Percentiles rank a stretch among this genome's conserved stretches.
phyloP scores from a whole-genome alignment of 164 flowering plant species.

The Annona cherimola region DNA sequence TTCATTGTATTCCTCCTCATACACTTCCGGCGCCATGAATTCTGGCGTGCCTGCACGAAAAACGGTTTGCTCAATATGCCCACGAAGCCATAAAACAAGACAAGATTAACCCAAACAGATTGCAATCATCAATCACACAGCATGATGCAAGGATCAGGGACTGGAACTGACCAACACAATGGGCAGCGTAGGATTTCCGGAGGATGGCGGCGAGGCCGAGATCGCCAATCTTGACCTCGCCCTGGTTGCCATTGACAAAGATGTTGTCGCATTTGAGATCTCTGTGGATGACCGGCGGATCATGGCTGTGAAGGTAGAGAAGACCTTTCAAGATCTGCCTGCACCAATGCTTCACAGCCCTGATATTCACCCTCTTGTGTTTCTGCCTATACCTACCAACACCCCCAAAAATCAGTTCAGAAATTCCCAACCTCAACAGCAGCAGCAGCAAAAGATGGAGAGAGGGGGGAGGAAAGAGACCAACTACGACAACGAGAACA shows the following conservation, averaged over 20 bases:
- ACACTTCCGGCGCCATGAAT: conserved; percentile 99
- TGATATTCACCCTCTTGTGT: conserved; percentile 77
- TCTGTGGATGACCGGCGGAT: conserved; percentile 93
- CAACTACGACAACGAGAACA: conserved; percentile 6
- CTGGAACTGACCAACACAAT: conserved; percentile 75
- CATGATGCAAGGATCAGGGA: background rate
- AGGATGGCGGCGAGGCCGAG: conserved; percentile 94
- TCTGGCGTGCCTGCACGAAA: conserved; percentile 80
- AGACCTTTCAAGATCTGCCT: conserved; percentile 91
- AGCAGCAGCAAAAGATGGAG: background rate
- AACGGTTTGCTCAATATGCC: background rate
- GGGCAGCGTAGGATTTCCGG: conserved; percentile 79
- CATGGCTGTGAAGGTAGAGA: conserved; percentile 80
- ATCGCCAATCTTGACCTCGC: conserved; percentile 94
- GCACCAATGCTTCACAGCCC: conserved; percentile 99
- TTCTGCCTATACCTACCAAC: conserved; percentile 71
- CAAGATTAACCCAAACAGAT: background rate
- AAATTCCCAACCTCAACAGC: background rate
- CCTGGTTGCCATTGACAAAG: conserved; percentile 93
- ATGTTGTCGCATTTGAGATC: conserved; percentile 98
- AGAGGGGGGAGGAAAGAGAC: background rate
- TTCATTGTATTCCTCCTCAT: conserved; percentile 93
- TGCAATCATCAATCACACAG: background rate
- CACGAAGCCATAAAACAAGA: background rate
- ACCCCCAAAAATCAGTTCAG: background rate